Percentiles rank a stretch among this genome's conserved stretches.
phyloP scores from a whole-genome alignment of 192 early-diverging fungal genomes.

The Backusella westeae region DNA sequence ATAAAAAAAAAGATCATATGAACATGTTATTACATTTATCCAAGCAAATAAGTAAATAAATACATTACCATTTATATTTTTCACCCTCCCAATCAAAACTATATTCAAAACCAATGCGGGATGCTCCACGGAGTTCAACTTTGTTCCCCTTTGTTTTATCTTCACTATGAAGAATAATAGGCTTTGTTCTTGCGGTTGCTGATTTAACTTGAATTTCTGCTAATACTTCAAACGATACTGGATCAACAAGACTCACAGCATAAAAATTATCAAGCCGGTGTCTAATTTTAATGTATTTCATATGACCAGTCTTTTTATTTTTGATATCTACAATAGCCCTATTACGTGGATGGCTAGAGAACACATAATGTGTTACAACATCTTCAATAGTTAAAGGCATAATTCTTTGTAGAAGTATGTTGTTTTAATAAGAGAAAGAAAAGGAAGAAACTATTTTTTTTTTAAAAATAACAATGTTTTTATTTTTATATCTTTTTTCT shows the following conservation, averaged over 20 bases:
- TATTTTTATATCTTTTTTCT: neutral
- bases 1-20: neutral
- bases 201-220: constrained; percentile 21
- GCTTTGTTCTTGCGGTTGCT: constrained; percentile 4
- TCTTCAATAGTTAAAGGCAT: constrained; percentile 14
- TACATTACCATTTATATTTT: constrained; percentile 21
- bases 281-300: constrained; percentile 18
- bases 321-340: constrained; percentile 21
- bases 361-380: constrained; percentile 9
- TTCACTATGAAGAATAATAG: constrained; percentile 13
- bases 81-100: constrained; percentile 23
- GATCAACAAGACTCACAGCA: constrained; percentile 24
- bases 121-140: neutral
- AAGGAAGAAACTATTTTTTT: neutral
- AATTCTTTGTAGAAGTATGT: neutral
- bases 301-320: constrained; percentile 17
- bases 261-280: constrained; percentile 18
- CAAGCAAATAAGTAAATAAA: neutral
- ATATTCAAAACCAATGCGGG: constrained; percentile 22
- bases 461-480: neutral
- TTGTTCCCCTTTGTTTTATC: neutral
- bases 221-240: constrained; percentile 14
- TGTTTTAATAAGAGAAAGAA: neutral
- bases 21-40: neutral
- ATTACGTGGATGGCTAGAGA: constrained; percentile 21